phyloP scores from a whole-genome alignment of 345 rosid genomes.

The Bretschneidera sinensis region DNA sequence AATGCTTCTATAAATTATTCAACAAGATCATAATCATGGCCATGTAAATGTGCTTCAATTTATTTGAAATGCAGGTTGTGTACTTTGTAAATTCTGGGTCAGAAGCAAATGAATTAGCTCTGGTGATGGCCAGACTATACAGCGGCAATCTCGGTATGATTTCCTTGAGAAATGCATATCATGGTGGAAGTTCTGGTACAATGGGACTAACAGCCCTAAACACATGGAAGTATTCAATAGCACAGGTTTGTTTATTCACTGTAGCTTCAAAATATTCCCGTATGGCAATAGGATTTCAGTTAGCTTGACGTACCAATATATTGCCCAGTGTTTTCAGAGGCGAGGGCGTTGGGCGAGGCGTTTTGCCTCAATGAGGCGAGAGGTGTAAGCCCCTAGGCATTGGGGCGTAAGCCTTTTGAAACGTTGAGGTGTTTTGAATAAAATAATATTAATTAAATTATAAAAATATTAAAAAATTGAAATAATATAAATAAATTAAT shows the following conservation, averaged over 20 bases:
- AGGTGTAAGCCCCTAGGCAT: too few species aligned
- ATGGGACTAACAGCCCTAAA: conserved; percentile 84
- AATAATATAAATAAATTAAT: too few species aligned
- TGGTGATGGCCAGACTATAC: conserved; percentile 91
- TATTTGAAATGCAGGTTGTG: conserved; percentile 59
- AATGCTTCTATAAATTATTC: too few species aligned
- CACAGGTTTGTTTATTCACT: conserved; percentile 51
- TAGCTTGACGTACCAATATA: too few species aligned
- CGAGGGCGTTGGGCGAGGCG: too few species aligned
- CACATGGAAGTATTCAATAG: conserved; percentile 93
- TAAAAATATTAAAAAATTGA: too few species aligned
- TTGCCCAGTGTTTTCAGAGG: too few species aligned
- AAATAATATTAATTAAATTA: too few species aligned
- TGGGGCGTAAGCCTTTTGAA: too few species aligned
- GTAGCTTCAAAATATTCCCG: background rate
- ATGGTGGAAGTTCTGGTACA: conserved; percentile 89
- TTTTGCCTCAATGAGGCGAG: too few species aligned
- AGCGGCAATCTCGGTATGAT: conserved; percentile 83
- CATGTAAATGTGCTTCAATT: conserved; percentile 5
- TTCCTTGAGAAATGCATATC: conserved; percentile 91
- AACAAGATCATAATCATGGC: background rate
- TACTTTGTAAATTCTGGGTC: conserved; percentile 93
- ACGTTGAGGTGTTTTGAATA: too few species aligned
- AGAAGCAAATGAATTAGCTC: conserved; percentile 91
- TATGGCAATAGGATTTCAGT: background rate